Conservation (phyloP, 2,329 filamentous ascomycete species). For the Alternaria metachromatica region DNA sequence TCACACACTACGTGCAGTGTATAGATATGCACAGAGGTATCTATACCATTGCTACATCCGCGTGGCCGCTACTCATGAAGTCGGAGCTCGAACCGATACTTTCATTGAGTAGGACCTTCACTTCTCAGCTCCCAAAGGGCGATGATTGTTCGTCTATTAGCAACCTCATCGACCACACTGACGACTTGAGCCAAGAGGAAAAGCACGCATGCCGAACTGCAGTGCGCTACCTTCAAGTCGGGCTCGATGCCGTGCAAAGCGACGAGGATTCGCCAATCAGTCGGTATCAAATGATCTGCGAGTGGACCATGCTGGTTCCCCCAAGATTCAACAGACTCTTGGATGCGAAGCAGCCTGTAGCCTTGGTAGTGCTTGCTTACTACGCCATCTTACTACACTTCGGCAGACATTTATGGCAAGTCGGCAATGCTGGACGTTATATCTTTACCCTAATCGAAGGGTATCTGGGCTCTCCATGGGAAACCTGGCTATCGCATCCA, state of each 20-base stretch:
- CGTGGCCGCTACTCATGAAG: slow-evolving; percentile 36
- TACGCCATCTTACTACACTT: slow-evolving; percentile 59
- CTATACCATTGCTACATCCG: slow-evolving; percentile 19
- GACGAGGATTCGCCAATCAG: slow-evolving; percentile 6
- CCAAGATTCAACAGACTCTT: slow-evolving; percentile 48
- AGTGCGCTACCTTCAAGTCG: slow-evolving; percentile 30
- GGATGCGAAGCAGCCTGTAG: slow-evolving; percentile 48
- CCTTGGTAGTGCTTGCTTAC: slow-evolving; percentile 58
- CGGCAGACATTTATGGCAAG: slow-evolving; percentile 27
- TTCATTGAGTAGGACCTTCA: slow-evolving; percentile 18
- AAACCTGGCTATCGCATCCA: slow-evolving; percentile 12
- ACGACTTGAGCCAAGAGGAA: slow-evolving; percentile 17
- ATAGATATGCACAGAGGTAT: slow-evolving; percentile 29
- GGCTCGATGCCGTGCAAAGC: slow-evolving; percentile 25
- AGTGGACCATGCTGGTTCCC: slow-evolving; percentile 49
- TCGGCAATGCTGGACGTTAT: slow-evolving; percentile 24
- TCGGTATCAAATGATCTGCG: slow-evolving; percentile 35
- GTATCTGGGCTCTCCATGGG: slow-evolving; percentile 50
- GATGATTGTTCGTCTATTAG: slow-evolving; percentile 25
- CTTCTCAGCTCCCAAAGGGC: slow-evolving; percentile 25
- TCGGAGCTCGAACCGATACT: slow-evolving; percentile 38
- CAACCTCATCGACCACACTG: slow-evolving; percentile 24
- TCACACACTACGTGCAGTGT: slow-evolving; percentile 41
- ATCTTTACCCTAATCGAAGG: slow-evolving; percentile 56
- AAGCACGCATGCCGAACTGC: slow-evolving; percentile 35